Percentiles rank a stretch among this genome's conserved stretches.
Evolutionary conservation across 2,329 filamentous ascomycete genomes (phyloP).

Genomic region (Zasmidium angulare): DNA sequence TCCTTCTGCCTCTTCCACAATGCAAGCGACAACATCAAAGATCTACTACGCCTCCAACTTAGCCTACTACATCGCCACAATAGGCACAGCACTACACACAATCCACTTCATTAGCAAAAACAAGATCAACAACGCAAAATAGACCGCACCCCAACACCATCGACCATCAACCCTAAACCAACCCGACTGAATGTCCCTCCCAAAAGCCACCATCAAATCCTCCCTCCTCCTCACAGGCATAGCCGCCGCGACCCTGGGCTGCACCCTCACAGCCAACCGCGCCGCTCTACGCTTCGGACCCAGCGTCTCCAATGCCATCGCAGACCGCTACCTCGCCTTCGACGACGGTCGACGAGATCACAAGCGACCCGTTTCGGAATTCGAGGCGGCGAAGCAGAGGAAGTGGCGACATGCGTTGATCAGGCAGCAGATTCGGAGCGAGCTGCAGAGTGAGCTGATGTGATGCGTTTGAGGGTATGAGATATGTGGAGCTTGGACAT

Average conservation of each 20-base stretch:
- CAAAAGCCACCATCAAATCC: background rate
- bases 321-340: conserved; percentile 5
- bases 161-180: background rate
- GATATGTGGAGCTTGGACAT: too few relatives aligned
- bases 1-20: background rate
- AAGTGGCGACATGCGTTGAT: conserved; percentile 5
- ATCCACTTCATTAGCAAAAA: background rate
- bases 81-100: background rate
- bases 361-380: background rate
- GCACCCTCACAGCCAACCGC: background rate
- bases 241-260: background rate
- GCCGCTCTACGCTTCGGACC: background rate
- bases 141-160: background rate
- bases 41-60: background rate
- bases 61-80: background rate
- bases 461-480: background rate
- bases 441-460: conserved; percentile 3
- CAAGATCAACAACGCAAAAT: background rate
- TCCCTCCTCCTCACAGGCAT: background rate
- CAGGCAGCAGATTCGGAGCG: conserved; percentile 6
- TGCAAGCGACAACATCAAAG: background rate
- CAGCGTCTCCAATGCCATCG: conserved; percentile 6
- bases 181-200: background rate
- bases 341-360: background rate
- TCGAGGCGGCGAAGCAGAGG: background rate